Evolutionary conservation across 306 rosid genomes (phyloP).

Genomic region (Cicer chorassanicum): DNA sequence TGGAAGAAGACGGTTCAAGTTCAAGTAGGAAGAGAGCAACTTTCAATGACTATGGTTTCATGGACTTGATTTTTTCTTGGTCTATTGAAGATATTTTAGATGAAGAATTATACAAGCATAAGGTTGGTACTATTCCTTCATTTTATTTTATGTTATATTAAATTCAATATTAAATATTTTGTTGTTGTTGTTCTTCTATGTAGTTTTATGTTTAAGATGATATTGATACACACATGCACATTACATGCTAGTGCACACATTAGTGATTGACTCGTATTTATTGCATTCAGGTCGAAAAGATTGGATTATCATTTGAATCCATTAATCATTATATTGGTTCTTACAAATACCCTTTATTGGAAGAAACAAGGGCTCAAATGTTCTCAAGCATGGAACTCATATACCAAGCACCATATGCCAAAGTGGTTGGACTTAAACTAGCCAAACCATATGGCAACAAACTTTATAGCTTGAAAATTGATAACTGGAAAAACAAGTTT

Average conservation of each 20-base stretch:
- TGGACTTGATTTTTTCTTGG: slow-evolving; percentile 60
- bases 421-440: slow-evolving; percentile 45
- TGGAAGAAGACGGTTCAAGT: slow-evolving; percentile 40
- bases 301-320: slow-evolving; percentile 54
- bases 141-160: background rate
- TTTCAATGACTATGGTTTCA: slow-evolving; percentile 41
- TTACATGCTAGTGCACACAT: too few relatives aligned
- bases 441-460: slow-evolving; percentile 36
- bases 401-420: slow-evolving; percentile 53
- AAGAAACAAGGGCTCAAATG: slow-evolving; percentile 63
- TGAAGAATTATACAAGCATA: slow-evolving; percentile 45
- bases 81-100: slow-evolving; percentile 55
- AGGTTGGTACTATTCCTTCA: slow-evolving; percentile 37
- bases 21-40: slow-evolving; percentile 35
- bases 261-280: background rate
- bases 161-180: background rate
- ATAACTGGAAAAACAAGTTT: slow-evolving; percentile 57
- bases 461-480: slow-evolving; percentile 48
- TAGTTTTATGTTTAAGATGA: too few relatives aligned
- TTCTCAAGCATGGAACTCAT: slow-evolving; percentile 60
- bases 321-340: slow-evolving; percentile 52
- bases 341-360: slow-evolving; percentile 57
- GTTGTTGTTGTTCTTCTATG: too few relatives aligned
- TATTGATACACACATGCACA: too few relatives aligned
- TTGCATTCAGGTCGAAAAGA: slow-evolving; percentile 44